A percentile compares a stretch with the other conserved stretches of the same genome.
Conservation (phyloP, 2,329 filamentous ascomycete species). For the Aspergillus chevalieri region DNA sequence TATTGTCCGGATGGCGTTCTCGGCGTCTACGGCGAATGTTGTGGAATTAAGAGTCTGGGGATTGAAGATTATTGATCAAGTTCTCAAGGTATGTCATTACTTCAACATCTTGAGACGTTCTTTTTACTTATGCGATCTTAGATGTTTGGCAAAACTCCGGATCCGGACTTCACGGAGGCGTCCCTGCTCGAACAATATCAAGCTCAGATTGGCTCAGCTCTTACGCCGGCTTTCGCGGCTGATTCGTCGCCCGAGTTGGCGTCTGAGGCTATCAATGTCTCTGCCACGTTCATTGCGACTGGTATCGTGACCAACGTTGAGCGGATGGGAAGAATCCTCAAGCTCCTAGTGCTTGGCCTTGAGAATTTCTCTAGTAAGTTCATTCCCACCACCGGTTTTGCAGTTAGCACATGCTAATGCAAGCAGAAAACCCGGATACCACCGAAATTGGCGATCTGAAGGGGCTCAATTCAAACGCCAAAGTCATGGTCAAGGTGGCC, state of each 20-base stretch:
- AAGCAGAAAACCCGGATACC: conserved; percentile 60
- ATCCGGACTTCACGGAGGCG: conserved; percentile 96
- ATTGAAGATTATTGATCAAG: conserved; percentile 85
- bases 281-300: conserved; percentile 94
- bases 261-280: conserved; percentile 93
- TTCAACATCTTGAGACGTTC: neutral
- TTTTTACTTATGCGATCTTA: conserved; percentile 16
- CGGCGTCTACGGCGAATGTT: conserved; percentile 89
- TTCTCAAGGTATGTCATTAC: conserved; percentile 57
- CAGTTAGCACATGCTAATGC: conserved; percentile 6
- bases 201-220: conserved; percentile 91
- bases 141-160: conserved; percentile 91
- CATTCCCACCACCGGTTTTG: neutral
- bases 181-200: conserved; percentile 97
- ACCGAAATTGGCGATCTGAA: conserved; percentile 88
- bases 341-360: conserved; percentile 80
- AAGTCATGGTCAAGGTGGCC: conserved; percentile 97
- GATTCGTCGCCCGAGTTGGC: conserved; percentile 95
- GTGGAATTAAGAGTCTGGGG: conserved; percentile 85
- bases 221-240: conserved; percentile 91
- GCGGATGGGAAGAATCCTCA: conserved; percentile 96
- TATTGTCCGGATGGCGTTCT: conserved; percentile 94
- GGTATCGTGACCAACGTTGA: conserved; percentile 97
- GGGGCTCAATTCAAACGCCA: conserved; percentile 87
- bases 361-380: conserved; percentile 74